These are phyloP conservation scores for Echinochloa phyllopogon DNA, from an alignment of 176 grass and related monocot species.

Conservation along the genomic window DNA sequence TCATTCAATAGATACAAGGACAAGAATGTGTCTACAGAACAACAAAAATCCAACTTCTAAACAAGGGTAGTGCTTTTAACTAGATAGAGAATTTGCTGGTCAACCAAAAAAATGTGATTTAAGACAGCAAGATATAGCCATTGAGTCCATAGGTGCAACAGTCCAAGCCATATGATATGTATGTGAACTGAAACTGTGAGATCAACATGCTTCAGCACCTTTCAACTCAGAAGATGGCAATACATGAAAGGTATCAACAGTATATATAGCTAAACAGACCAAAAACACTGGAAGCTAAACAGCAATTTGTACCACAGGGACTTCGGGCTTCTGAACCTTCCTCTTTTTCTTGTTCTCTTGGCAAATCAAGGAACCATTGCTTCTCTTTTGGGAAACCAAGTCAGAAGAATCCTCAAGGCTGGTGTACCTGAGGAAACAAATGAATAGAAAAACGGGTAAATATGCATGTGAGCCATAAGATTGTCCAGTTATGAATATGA, in stretches of 20 bases:
- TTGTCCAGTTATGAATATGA: background rate
- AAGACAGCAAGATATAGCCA: background rate
- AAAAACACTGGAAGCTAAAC: background rate
- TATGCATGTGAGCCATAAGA: background rate
- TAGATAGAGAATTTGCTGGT: background rate
- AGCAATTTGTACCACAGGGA: conserved; percentile 40
- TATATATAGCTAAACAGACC: background rate
- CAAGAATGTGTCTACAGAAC: background rate
- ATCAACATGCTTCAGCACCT: conserved; percentile 14
- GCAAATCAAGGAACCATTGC: conserved; percentile 48
- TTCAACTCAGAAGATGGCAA: conserved; percentile 10
- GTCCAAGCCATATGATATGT: conserved; percentile 4
- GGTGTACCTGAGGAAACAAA: conserved; percentile 52
- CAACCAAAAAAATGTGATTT: background rate
- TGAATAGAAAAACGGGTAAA: conserved; percentile 8
- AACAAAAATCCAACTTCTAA: conserved; percentile 6
- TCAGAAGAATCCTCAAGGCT: conserved; percentile 51
- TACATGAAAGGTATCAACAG: conserved; percentile 2
- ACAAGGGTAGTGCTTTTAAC: background rate
- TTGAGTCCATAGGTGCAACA: conserved; percentile 1
- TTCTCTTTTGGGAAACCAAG: conserved; percentile 65
- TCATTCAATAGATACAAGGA: conserved; percentile 3
- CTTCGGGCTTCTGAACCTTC: conserved; percentile 52
- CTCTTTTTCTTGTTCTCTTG: conserved; percentile 61
- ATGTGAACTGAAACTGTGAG: background rate